Base-by-base conservation (phyloP, 768 basidiomycete genomes). In the Suillus fuscotomentosus region DNA sequence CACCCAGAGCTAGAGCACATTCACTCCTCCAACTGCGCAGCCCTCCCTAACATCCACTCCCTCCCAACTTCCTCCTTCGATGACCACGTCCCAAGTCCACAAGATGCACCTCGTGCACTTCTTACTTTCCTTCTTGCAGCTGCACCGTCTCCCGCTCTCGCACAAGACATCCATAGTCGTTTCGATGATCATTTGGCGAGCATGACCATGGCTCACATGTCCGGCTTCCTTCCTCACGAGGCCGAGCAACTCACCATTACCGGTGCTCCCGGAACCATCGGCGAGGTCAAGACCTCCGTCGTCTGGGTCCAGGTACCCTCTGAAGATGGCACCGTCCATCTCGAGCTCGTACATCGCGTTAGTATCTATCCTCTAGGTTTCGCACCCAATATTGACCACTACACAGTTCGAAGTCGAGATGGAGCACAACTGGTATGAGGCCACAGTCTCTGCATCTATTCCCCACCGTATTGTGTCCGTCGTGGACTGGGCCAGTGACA, bases 351-450 rank as follows among this genome's bases (percentile, higher is more conserved):
- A 5, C 98, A 76, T 42, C 65, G 65, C 10, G 72, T 78, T 63
- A n/a, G 76, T 56, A 20, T 53, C 5, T 11, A 27, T 14, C 22
- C 13, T 13, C 0, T 3, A 11, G 4, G 9, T 34, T 6, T 27
- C 13, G 36, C 5, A 5, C 55, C 65, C 70, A n/a, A 69, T 13
- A 17, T 38, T 56, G 5, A 22, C 11, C 5, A 20, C 20, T 17
- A 10, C 53, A 20, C 63, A 90, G 88, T 91, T 95, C 70, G 94
- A 95, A 73, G 90, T 97, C 53, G 91, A 95, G 82, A 94, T 97
- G 91, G 73, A 88, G 72, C 89, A 97, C 78, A 98, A 95, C 77
- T 97, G 94, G 94, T 99, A 99, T 70, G 95, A 98, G 76, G 86
- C 94, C 4, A 84, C 92, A 24, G 89, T 99, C 48, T 88, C 91